Percentiles rank a stretch among this genome's conserved stretches.
Evolutionary conservation across 2,329 filamentous ascomycete genomes (phyloP).

Genomic region (Calonectria fujianensis): DNA sequence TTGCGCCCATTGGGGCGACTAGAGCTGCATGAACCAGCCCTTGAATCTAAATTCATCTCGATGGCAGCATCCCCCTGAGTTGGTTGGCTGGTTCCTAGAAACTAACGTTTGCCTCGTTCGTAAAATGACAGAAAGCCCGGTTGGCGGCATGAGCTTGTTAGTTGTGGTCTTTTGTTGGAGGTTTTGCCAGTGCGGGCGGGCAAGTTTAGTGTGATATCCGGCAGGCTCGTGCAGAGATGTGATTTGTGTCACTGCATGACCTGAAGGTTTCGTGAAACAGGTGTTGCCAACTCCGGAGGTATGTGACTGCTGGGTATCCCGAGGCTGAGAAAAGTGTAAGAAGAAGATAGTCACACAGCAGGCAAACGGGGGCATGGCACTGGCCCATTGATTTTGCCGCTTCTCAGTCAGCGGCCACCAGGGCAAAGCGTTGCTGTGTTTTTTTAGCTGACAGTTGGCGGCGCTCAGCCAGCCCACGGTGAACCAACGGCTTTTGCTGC

Average conservation of each 20-base stretch:
- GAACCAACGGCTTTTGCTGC: conserved; percentile 2
- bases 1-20: conserved; percentile 11
- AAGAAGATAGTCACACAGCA: background rate
- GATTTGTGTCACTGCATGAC: conserved; percentile 10
- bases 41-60: conserved; percentile 15
- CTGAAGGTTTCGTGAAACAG: conserved; percentile 12
- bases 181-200: conserved; percentile 3
- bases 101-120: conserved; percentile 7
- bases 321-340: background rate
- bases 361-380: background rate
- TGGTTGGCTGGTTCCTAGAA: conserved; percentile 7
- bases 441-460: conserved; percentile 15
- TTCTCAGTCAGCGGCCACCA: conserved; percentile 15
- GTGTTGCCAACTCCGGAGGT: background rate
- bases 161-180: background rate
- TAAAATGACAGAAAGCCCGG: background rate
- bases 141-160: background rate
- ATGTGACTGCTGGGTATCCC: conserved; percentile 18
- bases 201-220: background rate
- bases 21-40: conserved; percentile 23
- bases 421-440: background rate
- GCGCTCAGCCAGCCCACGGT: background rate
- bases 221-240: background rate
- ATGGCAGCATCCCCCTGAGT: background rate
- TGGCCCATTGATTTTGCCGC: background rate